Percentiles rank a stretch among this genome's conserved stretches.
phyloP scores from a whole-genome alignment of 2,329 filamentous ascomycete genomes.

The Ophiostoma perfectum region DNA sequence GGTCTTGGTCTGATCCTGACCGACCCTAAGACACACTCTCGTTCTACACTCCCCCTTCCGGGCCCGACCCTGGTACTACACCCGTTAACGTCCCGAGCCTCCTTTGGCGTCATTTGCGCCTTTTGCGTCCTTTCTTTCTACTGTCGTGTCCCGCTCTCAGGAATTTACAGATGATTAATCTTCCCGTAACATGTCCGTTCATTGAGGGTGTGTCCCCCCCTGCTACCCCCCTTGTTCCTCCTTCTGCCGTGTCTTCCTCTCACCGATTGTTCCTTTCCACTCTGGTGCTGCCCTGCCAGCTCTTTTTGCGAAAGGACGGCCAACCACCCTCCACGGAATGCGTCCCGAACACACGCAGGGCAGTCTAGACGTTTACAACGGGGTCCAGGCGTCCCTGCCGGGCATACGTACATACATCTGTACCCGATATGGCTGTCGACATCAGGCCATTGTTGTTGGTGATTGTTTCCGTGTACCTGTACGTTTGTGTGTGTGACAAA shows the following conservation, averaged over 20 bases:
- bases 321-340: background rate
- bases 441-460: slow-evolving; percentile 5
- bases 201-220: background rate
- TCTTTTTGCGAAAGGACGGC: background rate
- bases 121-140: background rate
- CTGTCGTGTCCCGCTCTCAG: background rate
- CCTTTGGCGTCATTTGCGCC: background rate
- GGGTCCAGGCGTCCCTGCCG: background rate
- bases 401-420: background rate
- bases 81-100: background rate
- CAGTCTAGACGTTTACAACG: background rate
- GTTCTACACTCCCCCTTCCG: background rate
- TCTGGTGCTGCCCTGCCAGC: background rate
- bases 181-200: background rate
- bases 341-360: background rate
- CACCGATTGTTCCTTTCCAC: slow-evolving; percentile 5
- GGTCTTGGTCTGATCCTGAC: background rate
- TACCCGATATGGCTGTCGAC: slow-evolving; percentile 6
- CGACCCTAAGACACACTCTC: background rate
- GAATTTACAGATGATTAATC: background rate
- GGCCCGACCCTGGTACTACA: background rate
- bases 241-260: background rate
- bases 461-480: background rate
- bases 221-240: background rate
- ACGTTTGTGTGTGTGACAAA: background rate